Conservation (phyloP, 2,329 filamentous ascomycete species). For the Plectosphaerella plurivora region DNA sequence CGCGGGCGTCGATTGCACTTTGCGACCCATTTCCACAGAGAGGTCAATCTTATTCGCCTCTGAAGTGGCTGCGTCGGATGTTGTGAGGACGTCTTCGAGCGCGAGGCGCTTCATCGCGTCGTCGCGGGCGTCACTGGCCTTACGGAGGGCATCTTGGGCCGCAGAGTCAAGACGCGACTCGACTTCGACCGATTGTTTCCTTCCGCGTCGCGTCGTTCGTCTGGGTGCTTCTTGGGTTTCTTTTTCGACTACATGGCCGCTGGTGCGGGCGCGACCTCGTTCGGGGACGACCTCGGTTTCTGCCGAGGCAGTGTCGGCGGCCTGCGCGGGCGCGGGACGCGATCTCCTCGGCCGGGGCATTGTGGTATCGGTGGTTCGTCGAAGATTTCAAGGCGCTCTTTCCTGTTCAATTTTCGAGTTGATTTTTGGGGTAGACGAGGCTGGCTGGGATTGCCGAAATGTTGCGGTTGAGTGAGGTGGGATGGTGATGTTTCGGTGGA, state of each 20-base stretch:
- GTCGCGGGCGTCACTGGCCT: slow-evolving; percentile 24
- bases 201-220: not conserved
- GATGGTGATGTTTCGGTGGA: not conserved
- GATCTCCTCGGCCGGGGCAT: slow-evolving; percentile 27
- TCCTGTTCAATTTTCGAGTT: not conserved
- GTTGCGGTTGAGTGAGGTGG: not conserved
- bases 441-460: not conserved
- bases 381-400: not conserved
- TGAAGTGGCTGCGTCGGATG: slow-evolving; percentile 13
- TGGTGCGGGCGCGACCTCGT: slow-evolving; percentile 4
- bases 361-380: not conserved
- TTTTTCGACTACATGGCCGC: slow-evolving; percentile 1
- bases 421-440: not conserved
- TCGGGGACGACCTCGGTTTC: slow-evolving; percentile 2
- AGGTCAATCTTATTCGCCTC: slow-evolving; percentile 23
- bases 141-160: slow-evolving; percentile 13
- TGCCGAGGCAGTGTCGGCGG: slow-evolving; percentile 5
- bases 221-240: slow-evolving; percentile 11
- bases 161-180: not conserved
- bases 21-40: slow-evolving; percentile 32
- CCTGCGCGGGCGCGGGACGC: slow-evolving; percentile 19
- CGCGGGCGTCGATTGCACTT: slow-evolving; percentile 26
- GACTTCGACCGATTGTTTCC: not conserved
- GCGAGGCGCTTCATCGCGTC: slow-evolving; percentile 29
- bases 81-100: slow-evolving; percentile 26